phyloP scores from a whole-genome alignment of 2,329 filamentous ascomycete species.

The Claviceps lovelessii region DNA sequence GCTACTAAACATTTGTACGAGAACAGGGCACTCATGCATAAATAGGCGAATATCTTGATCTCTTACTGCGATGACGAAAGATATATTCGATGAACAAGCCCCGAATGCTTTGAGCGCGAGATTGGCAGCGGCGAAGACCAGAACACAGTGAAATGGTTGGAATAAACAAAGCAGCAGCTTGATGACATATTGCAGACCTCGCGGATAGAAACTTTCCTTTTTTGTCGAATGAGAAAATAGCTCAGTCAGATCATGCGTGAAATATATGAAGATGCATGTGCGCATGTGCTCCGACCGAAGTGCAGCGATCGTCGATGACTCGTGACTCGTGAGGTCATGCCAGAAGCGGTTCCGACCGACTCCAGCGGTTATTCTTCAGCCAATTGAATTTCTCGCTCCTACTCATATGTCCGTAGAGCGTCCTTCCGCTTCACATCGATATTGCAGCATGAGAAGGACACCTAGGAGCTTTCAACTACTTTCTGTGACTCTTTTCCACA shows the following conservation, averaged over 20 bases:
- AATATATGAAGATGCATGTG: neutral
- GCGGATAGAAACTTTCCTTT: too few relatives aligned
- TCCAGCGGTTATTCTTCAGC: accelerated
- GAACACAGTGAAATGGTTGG: too few relatives aligned
- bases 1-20: neutral
- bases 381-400: neutral
- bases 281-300: neutral
- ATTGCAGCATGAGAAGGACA: neutral
- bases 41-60: neutral
- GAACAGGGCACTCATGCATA: neutral
- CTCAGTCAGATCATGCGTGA: too few relatives aligned
- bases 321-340: neutral
- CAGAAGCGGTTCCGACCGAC: neutral
- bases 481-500: neutral
- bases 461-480: neutral
- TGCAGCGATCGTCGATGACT: neutral
- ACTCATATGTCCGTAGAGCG: too few relatives aligned
- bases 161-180: neutral
- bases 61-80: constrained; percentile 1
- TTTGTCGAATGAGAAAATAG: too few relatives aligned
- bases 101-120: neutral
- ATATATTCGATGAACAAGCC: neutral
- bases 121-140: neutral
- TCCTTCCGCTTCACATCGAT: neutral
- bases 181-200: neutral